Evolutionary conservation across 2,329 filamentous ascomycete genomes (phyloP), one percentile per base, ranked within the genome.

Genomic region (Dactylellina leptospora): DNA sequence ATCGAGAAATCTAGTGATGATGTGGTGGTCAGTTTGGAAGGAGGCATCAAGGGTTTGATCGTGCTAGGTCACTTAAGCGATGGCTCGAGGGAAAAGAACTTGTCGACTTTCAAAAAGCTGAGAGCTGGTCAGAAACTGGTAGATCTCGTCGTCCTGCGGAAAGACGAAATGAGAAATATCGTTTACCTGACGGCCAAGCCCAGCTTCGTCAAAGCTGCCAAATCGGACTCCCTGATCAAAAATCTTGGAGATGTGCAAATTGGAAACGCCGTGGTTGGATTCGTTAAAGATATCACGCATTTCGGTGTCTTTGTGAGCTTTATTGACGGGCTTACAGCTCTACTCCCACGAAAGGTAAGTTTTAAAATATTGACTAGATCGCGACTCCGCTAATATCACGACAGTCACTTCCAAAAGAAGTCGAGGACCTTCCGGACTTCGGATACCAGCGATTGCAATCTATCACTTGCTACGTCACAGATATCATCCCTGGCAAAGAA

Each of bases 301-400:
- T 90, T 89, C 6, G 92, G 90, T 44, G 84, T 93, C 9, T 97
- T 96, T 77, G 86, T 97, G n/a, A 89, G 96, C 77, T 97, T 97
- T 79, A 87, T 88, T 40, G 90, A 88, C 76, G 87, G 86, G 30
- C 81, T 96, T 16, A 90, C 87, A 47, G 93, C 91, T 11, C 82
- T 97, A 42, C 82, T 97, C 27, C 91, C 92, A 36, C 55, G 62
- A 54, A 73, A 63, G 48, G 72, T 74, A 66, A 45, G 47, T 42
- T 1, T 16, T 1, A 1, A 40, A n/a, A 40, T 9, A n/a, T 40
- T 40, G 4, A 11, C 36, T 6, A 11, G 4, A 40, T 40, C 18
- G 6, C 10, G 18, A 16, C 8, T n/a, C 1, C 13, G 36, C 47
- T 63, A 53, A 62, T 33, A 38, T 54, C 73, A 20, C 93, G 91